phyloP scores from a whole-genome alignment of 768 basidiomycete species.

The Leccinum truebloodii region DNA sequence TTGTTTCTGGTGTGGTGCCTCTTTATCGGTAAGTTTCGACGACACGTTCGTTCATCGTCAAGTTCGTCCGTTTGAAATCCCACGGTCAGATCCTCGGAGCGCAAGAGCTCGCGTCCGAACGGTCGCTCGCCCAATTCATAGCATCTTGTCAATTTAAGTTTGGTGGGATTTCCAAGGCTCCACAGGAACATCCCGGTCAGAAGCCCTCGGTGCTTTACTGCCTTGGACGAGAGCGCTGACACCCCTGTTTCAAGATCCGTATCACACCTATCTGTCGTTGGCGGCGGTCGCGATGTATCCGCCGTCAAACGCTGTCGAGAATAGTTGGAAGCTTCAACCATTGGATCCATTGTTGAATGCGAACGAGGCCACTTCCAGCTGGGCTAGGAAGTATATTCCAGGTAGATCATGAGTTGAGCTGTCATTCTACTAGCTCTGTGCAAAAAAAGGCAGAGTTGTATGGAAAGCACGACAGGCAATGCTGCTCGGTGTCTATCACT shows the following conservation, averaged over 20 bases:
- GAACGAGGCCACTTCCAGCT: constrained; percentile 58
- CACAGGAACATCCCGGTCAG: constrained; percentile 77
- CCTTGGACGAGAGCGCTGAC: constrained; percentile 9
- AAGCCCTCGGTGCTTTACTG: neutral
- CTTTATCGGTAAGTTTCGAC: constrained; percentile 58
- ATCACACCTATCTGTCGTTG: constrained; percentile 90
- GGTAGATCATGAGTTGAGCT: constrained; percentile 15
- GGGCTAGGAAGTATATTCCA: constrained; percentile 65
- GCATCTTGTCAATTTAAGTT: constrained; percentile 80
- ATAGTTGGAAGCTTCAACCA: constrained; percentile 56
- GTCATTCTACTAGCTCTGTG: neutral
- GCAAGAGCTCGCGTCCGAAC: constrained; percentile 54
- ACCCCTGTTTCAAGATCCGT: constrained; percentile 66
- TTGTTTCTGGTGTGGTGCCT: constrained; percentile 92
- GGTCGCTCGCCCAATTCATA: constrained; percentile 63
- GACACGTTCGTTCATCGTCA: neutral
- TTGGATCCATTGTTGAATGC: constrained; percentile 77
- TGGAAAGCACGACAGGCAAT: too few species aligned
- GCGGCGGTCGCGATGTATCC: constrained; percentile 76
- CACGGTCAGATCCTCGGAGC: constrained; percentile 65
- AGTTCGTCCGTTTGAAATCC: neutral
- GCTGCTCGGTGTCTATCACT: too few species aligned
- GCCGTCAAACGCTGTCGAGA: constrained; percentile 34
- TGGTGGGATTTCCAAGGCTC: constrained; percentile 87
- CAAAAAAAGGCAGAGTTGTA: neutral